phyloP scores from a whole-genome alignment of 768 basidiomycete genomes.

The Pleurotus tuber-regium region DNA sequence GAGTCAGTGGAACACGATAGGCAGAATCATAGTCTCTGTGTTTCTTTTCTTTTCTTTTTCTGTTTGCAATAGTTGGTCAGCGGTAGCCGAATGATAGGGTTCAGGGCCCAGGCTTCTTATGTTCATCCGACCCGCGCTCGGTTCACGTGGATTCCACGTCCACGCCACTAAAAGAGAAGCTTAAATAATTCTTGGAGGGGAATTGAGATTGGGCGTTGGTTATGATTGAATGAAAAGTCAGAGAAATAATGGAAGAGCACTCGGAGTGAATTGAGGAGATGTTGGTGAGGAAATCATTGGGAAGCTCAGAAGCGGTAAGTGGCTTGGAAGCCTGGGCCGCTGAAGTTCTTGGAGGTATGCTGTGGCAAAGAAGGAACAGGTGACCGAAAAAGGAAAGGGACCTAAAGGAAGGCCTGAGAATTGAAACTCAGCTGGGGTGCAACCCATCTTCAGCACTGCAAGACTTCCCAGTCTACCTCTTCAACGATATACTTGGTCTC shows the following conservation, averaged over 20 bases:
- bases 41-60: slow-evolving; percentile 7
- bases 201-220: too few relatives aligned
- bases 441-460: slow-evolving; percentile 11
- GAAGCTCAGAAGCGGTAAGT: slow-evolving; percentile 6
- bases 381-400: slow-evolving; percentile 1
- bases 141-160: slow-evolving; percentile 10
- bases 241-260: neutral
- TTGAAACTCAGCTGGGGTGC: slow-evolving; percentile 8
- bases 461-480: slow-evolving; percentile 1
- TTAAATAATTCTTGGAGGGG: slow-evolving; percentile 10
- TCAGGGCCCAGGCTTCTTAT: slow-evolving; percentile 4
- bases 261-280: neutral
- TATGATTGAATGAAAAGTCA: neutral
- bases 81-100: slow-evolving; percentile 11
- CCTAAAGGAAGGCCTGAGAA: slow-evolving; percentile 3
- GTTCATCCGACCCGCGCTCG: neutral
- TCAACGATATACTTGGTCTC: slow-evolving; percentile 6
- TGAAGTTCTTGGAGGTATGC: slow-evolving; percentile 12
- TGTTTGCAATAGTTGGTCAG: slow-evolving; percentile 4
- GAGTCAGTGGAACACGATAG: neutral
- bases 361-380: slow-evolving; percentile 10
- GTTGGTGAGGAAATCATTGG: neutral
- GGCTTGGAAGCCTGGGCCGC: slow-evolving; percentile 9
- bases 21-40: neutral
- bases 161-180: slow-evolving; percentile 3